A percentile compares a stretch with the other conserved stretches of the same genome.
Evolutionary conservation across 2,329 filamentous ascomycete genomes (phyloP).

Genomic region (Bipolaris sorokiniana): DNA sequence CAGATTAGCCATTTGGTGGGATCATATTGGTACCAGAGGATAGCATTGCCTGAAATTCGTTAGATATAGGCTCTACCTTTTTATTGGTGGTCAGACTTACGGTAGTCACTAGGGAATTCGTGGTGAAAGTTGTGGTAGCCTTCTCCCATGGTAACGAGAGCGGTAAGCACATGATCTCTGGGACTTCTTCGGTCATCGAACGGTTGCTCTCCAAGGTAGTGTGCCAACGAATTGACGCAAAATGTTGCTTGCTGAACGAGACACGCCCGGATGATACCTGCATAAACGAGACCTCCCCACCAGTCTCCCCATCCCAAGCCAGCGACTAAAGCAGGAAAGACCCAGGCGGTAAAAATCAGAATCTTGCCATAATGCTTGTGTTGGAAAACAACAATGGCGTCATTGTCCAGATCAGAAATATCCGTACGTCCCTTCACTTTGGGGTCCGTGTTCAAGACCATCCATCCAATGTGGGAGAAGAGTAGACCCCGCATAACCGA

Average conservation of each 20-base stretch:
- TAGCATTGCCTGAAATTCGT: slow-evolving; percentile 42
- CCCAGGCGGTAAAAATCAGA: slow-evolving; percentile 50
- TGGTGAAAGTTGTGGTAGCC: slow-evolving; percentile 53
- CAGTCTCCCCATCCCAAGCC: slow-evolving; percentile 58
- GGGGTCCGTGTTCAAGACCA: slow-evolving; percentile 58
- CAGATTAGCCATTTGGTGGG: slow-evolving; percentile 52
- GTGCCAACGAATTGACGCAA: slow-evolving; percentile 60
- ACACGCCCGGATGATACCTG: slow-evolving; percentile 56
- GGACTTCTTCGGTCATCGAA: slow-evolving; percentile 50
- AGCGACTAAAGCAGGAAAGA: slow-evolving; percentile 54
- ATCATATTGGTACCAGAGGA: slow-evolving; percentile 49
- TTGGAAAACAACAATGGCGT: slow-evolving; percentile 56
- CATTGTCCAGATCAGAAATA: slow-evolving; percentile 58
- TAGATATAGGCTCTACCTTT: not conserved
- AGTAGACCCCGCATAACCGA: slow-evolving; percentile 55
- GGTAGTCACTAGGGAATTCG: slow-evolving; percentile 49
- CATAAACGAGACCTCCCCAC: slow-evolving; percentile 56
- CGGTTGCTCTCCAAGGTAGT: slow-evolving; percentile 57
- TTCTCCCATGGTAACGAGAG: slow-evolving; percentile 50
- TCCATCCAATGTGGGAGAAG: slow-evolving; percentile 58
- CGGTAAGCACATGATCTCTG: slow-evolving; percentile 48
- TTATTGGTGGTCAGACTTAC: not conserved
- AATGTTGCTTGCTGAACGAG: slow-evolving; percentile 60
- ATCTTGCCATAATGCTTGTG: slow-evolving; percentile 55
- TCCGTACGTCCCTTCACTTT: slow-evolving; percentile 57